A percentile compares a stretch with the other conserved stretches of the same genome.
phyloP scores from a whole-genome alignment of 768 basidiomycete genomes.

The Coprinellus aureogranulatus region DNA sequence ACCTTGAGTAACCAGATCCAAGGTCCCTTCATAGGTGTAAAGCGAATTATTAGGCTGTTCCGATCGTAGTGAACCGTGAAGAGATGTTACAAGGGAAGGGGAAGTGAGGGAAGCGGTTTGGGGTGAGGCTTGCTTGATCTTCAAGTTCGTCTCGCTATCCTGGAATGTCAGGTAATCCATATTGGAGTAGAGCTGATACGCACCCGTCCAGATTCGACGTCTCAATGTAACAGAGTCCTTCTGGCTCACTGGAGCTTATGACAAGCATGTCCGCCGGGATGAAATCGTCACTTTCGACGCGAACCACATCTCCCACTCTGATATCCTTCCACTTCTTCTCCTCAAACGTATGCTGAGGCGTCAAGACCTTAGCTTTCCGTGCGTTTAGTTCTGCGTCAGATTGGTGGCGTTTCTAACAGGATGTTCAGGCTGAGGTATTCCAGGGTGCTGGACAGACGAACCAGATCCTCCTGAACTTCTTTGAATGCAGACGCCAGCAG shows the following conservation, averaged over 20 bases:
- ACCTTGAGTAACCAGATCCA: constrained; percentile 58
- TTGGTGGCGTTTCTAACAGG: constrained; percentile 85
- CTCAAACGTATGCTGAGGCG: constrained; percentile 59
- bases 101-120: constrained; percentile 77
- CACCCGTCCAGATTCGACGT: constrained; percentile 98
- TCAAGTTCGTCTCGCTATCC: constrained; percentile 92
- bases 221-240: constrained; percentile 96
- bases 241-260: constrained; percentile 88
- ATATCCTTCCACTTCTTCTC: constrained; percentile 87
- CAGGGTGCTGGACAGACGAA: constrained; percentile 22
- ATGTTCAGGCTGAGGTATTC: neutral
- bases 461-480: constrained; percentile 91
- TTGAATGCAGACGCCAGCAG: constrained; percentile 93
- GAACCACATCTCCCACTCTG: constrained; percentile 86
- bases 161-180: neutral
- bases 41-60: constrained; percentile 98
- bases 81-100: constrained; percentile 65
- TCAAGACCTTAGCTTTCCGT: constrained; percentile 73
- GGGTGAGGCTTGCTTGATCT: constrained; percentile 94
- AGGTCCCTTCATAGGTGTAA: constrained; percentile 89
- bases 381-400: constrained; percentile 92
- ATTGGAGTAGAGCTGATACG: constrained; percentile 15
- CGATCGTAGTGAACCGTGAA: constrained; percentile 84
- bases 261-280: constrained; percentile 94
- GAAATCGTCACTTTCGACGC: constrained; percentile 87